Conservation (phyloP, 2,329 filamentous ascomycete genomes). For the Cytospora schulzeri region DNA sequence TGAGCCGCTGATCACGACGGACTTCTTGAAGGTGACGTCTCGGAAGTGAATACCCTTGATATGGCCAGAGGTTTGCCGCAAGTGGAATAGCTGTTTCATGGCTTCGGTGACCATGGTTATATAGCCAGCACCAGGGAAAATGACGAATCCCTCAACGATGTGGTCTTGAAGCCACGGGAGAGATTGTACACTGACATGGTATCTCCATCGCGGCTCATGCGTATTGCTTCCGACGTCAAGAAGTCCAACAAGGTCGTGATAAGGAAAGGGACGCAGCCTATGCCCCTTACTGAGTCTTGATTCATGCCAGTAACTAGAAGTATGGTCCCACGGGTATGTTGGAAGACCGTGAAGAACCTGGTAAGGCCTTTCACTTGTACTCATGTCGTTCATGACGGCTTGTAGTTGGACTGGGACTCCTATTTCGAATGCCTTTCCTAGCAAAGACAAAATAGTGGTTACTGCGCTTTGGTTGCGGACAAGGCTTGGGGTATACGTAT, state of each 20-base stretch:
- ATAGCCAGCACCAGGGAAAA: constrained; percentile 16
- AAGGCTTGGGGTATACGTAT: constrained; percentile 4
- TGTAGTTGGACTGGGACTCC: background rate
- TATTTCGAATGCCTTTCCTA: background rate
- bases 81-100: constrained; percentile 7
- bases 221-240: constrained; percentile 12
- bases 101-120: constrained; percentile 15
- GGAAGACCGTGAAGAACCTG: constrained; percentile 22
- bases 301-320: constrained; percentile 22
- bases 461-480: background rate
- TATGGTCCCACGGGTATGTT: constrained; percentile 25
- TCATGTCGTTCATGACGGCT: background rate
- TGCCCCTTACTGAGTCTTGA: constrained; percentile 25
- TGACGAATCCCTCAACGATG: constrained; percentile 13
- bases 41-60: background rate
- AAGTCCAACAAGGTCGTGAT: constrained; percentile 34
- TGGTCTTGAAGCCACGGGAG: constrained; percentile 18
- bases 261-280: constrained; percentile 31
- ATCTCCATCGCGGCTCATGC: constrained; percentile 17
- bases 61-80: background rate
- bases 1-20: constrained; percentile 2
- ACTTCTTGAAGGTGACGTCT: constrained; percentile 8
- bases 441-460: background rate
- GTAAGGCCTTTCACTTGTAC: background rate
- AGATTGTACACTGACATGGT: constrained; percentile 3